Conservation (phyloP, 2,329 filamentous ascomycete genomes). For the Fusarium staphyleae region DNA sequence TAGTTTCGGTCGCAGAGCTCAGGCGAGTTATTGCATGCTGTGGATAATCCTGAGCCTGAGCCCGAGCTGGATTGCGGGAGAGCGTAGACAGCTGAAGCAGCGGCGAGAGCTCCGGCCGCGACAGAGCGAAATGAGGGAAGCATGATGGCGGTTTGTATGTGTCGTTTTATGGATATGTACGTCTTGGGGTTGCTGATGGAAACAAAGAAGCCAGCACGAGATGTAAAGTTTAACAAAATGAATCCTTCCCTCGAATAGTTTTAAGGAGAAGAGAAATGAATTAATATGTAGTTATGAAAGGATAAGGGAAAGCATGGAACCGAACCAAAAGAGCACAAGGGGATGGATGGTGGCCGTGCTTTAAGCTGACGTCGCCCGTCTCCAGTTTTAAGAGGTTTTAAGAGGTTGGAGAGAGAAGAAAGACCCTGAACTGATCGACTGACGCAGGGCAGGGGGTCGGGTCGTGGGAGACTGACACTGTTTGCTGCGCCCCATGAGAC, state of each 20-base stretch:
- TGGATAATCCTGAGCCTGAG: constrained; percentile 29
- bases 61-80: constrained; percentile 36
- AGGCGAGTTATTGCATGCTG: constrained; percentile 82
- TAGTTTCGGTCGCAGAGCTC: constrained; percentile 74
- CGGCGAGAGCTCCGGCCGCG: constrained; percentile 31
- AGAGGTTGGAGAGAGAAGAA: constrained; percentile 2
- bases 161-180: neutral
- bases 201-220: constrained; percentile 1
- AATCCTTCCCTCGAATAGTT: constrained; percentile 3
- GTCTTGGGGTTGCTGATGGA: neutral
- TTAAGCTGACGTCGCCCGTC: constrained; percentile 38
- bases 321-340: constrained; percentile 19
- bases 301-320: constrained; percentile 8
- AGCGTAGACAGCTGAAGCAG: constrained; percentile 35
- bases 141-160: constrained; percentile 14
- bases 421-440: constrained; percentile 7
- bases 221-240: neutral
- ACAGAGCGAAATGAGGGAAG: constrained; percentile 37
- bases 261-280: constrained; percentile 4
- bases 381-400: constrained; percentile 32
- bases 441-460: neutral
- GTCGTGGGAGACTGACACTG: constrained; percentile 2
- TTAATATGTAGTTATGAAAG: constrained; percentile 26
- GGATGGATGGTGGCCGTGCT: constrained; percentile 27
- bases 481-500: constrained; percentile 40